These are phyloP conservation scores for Rhizopogon rudus DNA, from an alignment of 768 basidiomycete genomes.

Conservation along the genomic window DNA sequence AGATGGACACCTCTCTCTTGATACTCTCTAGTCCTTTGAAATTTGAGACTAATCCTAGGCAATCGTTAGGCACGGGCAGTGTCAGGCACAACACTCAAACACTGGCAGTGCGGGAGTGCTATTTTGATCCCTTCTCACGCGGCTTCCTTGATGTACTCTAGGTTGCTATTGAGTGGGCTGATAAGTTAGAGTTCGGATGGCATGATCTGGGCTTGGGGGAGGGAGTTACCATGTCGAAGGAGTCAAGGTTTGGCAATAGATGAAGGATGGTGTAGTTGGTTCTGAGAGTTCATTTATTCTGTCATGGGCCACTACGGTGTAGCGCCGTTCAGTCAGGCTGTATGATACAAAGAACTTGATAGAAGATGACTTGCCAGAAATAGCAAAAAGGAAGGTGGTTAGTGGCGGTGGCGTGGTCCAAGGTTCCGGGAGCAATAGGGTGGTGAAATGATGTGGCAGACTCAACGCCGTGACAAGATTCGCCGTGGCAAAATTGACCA, in stretches of 20 bases:
- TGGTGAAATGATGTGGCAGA: constrained; percentile 16
- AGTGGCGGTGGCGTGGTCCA: constrained; percentile 10
- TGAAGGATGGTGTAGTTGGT: too few species aligned
- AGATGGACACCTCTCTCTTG: not conserved
- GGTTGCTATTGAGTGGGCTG: not conserved
- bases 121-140: not conserved
- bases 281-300: too few species aligned
- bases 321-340: too few species aligned
- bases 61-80: not conserved
- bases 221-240: too few species aligned
- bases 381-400: constrained; percentile 14
- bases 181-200: not conserved
- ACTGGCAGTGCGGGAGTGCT: not conserved
- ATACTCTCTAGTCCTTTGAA: not conserved
- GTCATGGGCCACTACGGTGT: too few species aligned
- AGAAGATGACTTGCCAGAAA: constrained; percentile 16
- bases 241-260: too few species aligned
- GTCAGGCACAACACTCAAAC: too few species aligned
- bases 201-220: too few species aligned
- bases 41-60: not conserved
- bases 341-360: not conserved
- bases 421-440: constrained; percentile 17
- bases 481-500: constrained; percentile 1
- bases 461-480: constrained; percentile 19
- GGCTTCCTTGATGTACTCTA: not conserved